phyloP scores from a whole-genome alignment of 2,329 filamentous ascomycete species.

The Microsporum ferrugineum region DNA sequence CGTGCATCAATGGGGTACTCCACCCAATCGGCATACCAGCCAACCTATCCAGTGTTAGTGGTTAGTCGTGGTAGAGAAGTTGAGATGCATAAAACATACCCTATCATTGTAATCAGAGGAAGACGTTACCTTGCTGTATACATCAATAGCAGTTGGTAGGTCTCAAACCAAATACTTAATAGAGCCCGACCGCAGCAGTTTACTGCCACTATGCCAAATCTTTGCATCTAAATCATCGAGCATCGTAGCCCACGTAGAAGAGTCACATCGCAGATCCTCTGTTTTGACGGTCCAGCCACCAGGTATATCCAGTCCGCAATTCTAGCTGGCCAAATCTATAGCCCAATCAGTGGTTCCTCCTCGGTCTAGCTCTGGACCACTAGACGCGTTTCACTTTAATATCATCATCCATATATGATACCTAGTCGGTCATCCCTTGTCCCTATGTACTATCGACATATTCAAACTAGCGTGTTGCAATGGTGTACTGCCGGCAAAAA shows the following conservation, averaged over 20 bases:
- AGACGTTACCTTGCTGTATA: background rate
- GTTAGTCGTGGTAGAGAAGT: background rate
- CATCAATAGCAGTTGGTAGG: background rate
- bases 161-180: background rate
- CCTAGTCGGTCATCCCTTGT: constrained; percentile 22
- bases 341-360: constrained; percentile 27
- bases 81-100: background rate
- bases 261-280: background rate
- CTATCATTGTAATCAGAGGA: background rate
- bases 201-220: background rate
- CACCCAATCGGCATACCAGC: constrained; percentile 4
- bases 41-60: background rate
- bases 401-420: constrained; percentile 24
- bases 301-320: background rate
- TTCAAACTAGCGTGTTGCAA: background rate
- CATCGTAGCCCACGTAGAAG: background rate
- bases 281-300: background rate
- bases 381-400: constrained; percentile 17
- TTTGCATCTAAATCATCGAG: background rate
- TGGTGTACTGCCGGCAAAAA: background rate
- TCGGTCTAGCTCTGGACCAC: constrained; percentile 17
- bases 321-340: constrained; percentile 18
- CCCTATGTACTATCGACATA: constrained; percentile 1
- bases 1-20: background rate
- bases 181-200: background rate